These are phyloP conservation scores for Podospora didyma DNA, from an alignment of 495 filamentous ascomycete species.

Conservation along the genomic window DNA sequence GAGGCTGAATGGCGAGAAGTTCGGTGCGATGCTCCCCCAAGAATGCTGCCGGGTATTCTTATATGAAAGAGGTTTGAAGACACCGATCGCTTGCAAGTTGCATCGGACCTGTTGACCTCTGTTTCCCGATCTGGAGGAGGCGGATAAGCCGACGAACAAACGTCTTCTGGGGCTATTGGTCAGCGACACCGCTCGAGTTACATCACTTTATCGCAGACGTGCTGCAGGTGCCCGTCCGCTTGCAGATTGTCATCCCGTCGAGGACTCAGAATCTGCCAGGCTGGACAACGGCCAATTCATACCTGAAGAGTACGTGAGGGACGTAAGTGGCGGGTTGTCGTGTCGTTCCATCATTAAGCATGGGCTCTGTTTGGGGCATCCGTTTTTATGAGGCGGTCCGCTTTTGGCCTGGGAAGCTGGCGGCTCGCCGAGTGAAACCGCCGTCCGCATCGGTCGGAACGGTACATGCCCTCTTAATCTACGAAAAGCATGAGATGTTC, in stretches of 20 bases:
- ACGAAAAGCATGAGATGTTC: neutral
- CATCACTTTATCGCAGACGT: neutral
- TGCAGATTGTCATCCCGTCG: neutral
- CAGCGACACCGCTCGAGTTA: neutral
- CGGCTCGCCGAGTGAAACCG: neutral
- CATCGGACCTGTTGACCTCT: neutral
- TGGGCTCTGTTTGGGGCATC: neutral
- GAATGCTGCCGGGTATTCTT: neutral
- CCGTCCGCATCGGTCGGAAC: neutral
- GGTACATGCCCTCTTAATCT: neutral
- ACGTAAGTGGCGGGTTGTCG: too few species aligned
- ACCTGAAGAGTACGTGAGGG: neutral
- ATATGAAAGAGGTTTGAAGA: neutral
- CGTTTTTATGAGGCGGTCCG: neutral
- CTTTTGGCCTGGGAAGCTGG: neutral
- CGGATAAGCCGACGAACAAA: neutral
- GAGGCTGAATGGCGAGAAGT: constrained; percentile 7
- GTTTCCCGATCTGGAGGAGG: neutral
- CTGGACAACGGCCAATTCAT: too few species aligned
- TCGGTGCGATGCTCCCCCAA: neutral
- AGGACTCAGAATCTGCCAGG: too few species aligned
- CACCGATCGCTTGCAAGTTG: neutral
- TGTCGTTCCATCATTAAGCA: neutral
- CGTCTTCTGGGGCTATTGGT: neutral
- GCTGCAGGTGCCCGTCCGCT: neutral